These are phyloP conservation scores for Corynascus novoguineensis DNA, from an alignment of 495 filamentous ascomycete genomes.

Conservation along the genomic window DNA sequence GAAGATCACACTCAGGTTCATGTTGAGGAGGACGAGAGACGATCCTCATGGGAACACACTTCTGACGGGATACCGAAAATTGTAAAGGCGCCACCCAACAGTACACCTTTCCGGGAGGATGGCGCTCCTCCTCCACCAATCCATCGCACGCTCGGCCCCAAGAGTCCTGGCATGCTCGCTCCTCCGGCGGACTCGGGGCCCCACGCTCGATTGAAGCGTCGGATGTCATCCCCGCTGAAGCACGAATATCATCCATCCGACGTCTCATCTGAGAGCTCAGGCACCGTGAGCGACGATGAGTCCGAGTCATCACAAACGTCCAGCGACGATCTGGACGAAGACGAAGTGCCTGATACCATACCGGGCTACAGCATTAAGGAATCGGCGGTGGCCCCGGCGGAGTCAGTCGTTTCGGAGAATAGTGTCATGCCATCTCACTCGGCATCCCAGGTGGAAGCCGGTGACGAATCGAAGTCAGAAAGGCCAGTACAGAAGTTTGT, in stretches of 20 bases:
- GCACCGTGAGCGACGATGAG: slow-evolving; percentile 45
- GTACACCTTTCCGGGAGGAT: slow-evolving; percentile 36
- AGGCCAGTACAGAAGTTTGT: slow-evolving; percentile 54
- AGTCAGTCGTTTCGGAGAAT: slow-evolving; percentile 34
- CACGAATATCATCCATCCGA: slow-evolving; percentile 96
- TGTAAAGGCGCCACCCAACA: slow-evolving; percentile 42
- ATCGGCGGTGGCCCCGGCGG: slow-evolving; percentile 13
- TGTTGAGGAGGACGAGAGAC: slow-evolving; percentile 1
- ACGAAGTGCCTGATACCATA: slow-evolving; percentile 45
- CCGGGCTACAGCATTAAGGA: slow-evolving; percentile 46
- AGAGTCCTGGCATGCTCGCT: slow-evolving; percentile 40
- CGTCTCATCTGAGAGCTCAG: slow-evolving; percentile 42
- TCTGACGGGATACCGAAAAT: slow-evolving; percentile 35
- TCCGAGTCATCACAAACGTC: slow-evolving; percentile 42
- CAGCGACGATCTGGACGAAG: slow-evolving; percentile 48
- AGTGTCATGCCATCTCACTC: slow-evolving; percentile 72
- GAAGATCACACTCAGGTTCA: slow-evolving; percentile 22
- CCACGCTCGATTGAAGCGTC: slow-evolving; percentile 49
- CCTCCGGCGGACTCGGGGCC: slow-evolving; percentile 45
- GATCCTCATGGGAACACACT: slow-evolving; percentile 14
- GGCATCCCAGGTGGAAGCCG: slow-evolving; percentile 62
- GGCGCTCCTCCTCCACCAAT: slow-evolving; percentile 47
- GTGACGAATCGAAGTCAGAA: slow-evolving; percentile 43
- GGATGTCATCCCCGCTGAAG: slow-evolving; percentile 90
- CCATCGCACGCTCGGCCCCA: slow-evolving; percentile 43